Evolutionary conservation across 225 moss, liverwort and hornwort species (phyloP).

Genomic region (Straminergon stramineum): DNA sequence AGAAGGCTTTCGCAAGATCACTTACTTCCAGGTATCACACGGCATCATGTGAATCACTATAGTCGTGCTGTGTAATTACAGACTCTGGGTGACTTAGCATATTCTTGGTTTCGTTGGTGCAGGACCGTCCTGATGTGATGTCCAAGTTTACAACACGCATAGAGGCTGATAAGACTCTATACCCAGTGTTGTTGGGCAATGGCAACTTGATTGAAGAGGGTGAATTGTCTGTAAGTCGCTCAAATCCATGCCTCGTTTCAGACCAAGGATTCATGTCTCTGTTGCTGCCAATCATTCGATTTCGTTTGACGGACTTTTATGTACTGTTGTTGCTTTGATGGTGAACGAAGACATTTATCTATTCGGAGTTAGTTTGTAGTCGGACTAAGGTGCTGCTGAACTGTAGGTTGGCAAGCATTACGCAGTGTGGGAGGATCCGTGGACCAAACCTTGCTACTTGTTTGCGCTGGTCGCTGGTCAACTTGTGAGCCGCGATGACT

Average conservation of each 20-base stretch:
- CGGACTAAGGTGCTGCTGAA: neutral
- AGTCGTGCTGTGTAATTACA: neutral
- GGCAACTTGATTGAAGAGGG: constrained; percentile 84
- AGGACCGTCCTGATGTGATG: constrained; percentile 99
- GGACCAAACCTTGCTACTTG: constrained; percentile 83
- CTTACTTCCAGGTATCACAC: constrained; percentile 63
- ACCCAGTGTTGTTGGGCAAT: constrained; percentile 82
- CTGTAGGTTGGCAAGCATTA: constrained; percentile 69
- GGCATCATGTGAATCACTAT: neutral
- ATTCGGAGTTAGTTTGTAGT: neutral
- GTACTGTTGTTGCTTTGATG: neutral
- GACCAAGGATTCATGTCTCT: neutral
- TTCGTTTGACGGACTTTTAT: neutral
- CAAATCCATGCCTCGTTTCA: neutral
- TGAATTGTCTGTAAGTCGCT: constrained; percentile 43
- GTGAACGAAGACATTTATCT: neutral
- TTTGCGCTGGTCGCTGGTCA: constrained; percentile 93
- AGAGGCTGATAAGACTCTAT: constrained; percentile 72
- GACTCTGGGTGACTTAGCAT: neutral
- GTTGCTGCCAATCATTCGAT: neutral
- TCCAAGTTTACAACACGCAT: constrained; percentile 82
- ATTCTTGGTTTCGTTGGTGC: constrained; percentile 3
- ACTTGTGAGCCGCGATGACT: constrained; percentile 77
- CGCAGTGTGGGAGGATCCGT: constrained; percentile 95
- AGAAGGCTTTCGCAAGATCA: constrained; percentile 93